These are phyloP conservation scores for Craspedostauros australis DNA, from an alignment of 108 stramenopile species.

Conservation along the genomic window DNA sequence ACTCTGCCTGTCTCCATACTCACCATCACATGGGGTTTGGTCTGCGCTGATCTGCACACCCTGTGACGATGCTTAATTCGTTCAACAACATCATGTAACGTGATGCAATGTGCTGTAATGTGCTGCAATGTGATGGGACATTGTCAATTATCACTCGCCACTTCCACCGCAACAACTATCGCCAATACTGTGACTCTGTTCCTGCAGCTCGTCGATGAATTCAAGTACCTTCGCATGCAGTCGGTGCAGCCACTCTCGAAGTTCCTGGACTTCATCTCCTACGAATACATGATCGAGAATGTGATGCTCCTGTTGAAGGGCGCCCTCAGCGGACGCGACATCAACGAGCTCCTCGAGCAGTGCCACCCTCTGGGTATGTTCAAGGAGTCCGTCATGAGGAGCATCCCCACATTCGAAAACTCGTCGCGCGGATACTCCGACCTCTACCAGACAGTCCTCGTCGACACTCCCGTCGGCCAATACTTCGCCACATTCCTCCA, in stretches of 20 bases:
- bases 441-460: slow-evolving; percentile 96
- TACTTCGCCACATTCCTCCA: slow-evolving; percentile 93
- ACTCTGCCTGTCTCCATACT: neutral
- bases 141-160: too few species aligned
- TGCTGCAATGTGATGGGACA: too few species aligned
- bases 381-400: slow-evolving; percentile 94
- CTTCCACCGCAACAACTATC: too few species aligned
- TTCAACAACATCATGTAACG: too few species aligned
- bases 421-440: slow-evolving; percentile 92
- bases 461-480: slow-evolving; percentile 97
- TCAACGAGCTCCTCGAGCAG: slow-evolving; percentile 95
- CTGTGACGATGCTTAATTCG: too few species aligned
- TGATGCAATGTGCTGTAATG: too few species aligned
- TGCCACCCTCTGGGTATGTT: slow-evolving; percentile 99
- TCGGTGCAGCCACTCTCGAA: slow-evolving; percentile 91
- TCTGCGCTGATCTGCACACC: too few species aligned
- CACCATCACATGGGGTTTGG: too few species aligned
- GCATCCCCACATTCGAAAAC: slow-evolving; percentile 95
- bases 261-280: slow-evolving; percentile 98
- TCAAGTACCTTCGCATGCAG: slow-evolving; percentile 96
- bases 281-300: slow-evolving; percentile 99
- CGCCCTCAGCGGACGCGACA: slow-evolving; percentile 89
- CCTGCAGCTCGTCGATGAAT: slow-evolving; percentile 89
- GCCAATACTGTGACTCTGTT: too few species aligned
- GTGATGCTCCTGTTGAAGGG: slow-evolving; percentile 98